Conservation (phyloP, 345 rosid species). For the Limnanthes douglasii region DNA sequence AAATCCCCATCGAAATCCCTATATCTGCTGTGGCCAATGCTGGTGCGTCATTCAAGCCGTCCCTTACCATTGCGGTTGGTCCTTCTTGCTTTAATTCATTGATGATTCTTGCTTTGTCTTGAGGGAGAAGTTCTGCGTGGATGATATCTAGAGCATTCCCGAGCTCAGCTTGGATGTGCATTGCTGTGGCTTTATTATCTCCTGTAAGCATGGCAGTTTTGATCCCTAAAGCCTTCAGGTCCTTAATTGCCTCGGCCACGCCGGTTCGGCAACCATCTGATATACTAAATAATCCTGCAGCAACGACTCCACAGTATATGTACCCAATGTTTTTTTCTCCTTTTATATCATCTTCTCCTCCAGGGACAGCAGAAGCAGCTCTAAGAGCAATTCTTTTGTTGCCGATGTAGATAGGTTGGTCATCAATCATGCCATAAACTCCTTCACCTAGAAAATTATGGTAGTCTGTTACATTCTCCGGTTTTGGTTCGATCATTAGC, state of each 20-base stretch:
- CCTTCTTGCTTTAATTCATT: conserved; percentile 33
- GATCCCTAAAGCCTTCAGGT: conserved; percentile 38
- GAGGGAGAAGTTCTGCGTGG: conserved; percentile 64
- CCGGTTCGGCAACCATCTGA: conserved; percentile 76
- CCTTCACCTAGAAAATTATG: conserved; percentile 88
- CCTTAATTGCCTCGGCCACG: conserved; percentile 39
- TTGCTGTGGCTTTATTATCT: conserved; percentile 54
- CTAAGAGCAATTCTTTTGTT: conserved; percentile 48
- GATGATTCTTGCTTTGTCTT: conserved; percentile 51
- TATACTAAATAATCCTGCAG: conserved; percentile 40
- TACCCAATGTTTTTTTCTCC: conserved; percentile 53
- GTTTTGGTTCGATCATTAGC: conserved; percentile 42
- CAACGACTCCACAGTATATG: conserved; percentile 27
- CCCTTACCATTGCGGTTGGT: conserved; percentile 70
- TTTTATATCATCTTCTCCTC: conserved; percentile 12
- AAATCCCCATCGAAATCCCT: conserved; percentile 89
- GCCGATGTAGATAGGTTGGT: conserved; percentile 48
- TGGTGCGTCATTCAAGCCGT: conserved; percentile 88
- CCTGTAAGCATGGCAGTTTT: conserved; percentile 80
- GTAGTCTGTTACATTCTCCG: conserved; percentile 48
- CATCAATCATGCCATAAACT: conserved; percentile 59
- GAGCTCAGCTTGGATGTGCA: conserved; percentile 65
- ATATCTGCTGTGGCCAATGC: conserved; percentile 84
- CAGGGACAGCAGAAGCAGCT: conserved; percentile 39
- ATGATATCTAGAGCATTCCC: conserved; percentile 41